These are phyloP conservation scores for Oldenlandia corymbosa DNA, from an alignment of 257 asterid species.

Conservation along the genomic window DNA sequence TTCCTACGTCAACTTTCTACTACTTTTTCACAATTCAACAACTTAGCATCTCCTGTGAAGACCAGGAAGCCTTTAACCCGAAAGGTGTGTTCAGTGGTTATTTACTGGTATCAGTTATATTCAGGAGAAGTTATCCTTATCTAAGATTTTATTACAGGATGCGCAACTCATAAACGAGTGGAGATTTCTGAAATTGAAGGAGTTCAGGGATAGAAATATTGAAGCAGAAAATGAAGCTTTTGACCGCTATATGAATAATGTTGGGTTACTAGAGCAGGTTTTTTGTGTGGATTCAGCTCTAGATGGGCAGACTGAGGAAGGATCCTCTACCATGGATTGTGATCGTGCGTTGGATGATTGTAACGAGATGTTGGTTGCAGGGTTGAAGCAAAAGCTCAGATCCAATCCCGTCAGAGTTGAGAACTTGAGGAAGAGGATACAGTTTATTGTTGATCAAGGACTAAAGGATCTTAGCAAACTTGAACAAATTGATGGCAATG, in stretches of 20 bases:
- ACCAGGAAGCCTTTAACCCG: slow-evolving; percentile 80
- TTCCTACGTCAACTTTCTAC: slow-evolving; percentile 83
- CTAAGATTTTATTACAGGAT: slow-evolving; percentile 42
- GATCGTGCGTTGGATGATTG: slow-evolving; percentile 32
- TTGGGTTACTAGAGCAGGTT: slow-evolving; percentile 65
- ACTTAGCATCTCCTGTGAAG: slow-evolving; percentile 54
- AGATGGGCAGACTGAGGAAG: slow-evolving; percentile 37
- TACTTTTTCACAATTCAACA: slow-evolving; percentile 82
- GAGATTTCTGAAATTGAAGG: slow-evolving; percentile 88
- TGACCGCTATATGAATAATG: slow-evolving; percentile 74
- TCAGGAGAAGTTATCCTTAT: slow-evolving; percentile 10
- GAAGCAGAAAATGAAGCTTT: slow-evolving; percentile 76
- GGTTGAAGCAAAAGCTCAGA: slow-evolving; percentile 54
- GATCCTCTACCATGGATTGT: slow-evolving; percentile 23
- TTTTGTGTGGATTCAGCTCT: slow-evolving; percentile 41
- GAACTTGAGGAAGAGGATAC: slow-evolving; percentile 65
- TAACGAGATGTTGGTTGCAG: slow-evolving; percentile 28
- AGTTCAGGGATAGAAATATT: slow-evolving; percentile 56
- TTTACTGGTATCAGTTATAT: slow-evolving; percentile 7
- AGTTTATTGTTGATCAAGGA: slow-evolving; percentile 65
- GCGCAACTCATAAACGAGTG: slow-evolving; percentile 81
- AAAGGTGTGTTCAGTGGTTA: slow-evolving; percentile 43
- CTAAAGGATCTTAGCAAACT: slow-evolving; percentile 43
- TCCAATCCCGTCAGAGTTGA: slow-evolving; percentile 53
- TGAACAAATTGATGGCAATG: slow-evolving; percentile 30